Percentiles rank a stretch among this genome's conserved stretches.
These are phyloP conservation scores for Lepiota venenata DNA, from an alignment of 768 basidiomycete species.

Conservation along the genomic window DNA sequence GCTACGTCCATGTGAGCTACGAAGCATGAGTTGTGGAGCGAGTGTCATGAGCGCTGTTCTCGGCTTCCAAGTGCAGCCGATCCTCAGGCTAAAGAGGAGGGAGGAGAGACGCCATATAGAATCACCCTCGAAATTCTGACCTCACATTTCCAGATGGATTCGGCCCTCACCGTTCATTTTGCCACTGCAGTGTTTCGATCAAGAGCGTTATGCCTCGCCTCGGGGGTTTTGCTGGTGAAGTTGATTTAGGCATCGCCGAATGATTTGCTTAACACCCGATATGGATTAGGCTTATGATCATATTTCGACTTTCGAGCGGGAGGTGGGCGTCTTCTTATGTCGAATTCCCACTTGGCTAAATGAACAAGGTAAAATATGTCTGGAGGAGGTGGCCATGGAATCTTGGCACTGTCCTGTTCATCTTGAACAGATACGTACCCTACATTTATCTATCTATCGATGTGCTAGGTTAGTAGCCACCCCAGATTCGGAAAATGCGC, in stretches of 20 bases:
- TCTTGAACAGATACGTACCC: conserved; percentile 5
- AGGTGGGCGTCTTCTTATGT: background rate
- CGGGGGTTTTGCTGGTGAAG: background rate
- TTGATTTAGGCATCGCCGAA: too few relatives aligned
- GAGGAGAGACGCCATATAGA: too few relatives aligned
- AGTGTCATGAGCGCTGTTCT: too few relatives aligned
- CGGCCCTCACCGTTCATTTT: too few relatives aligned
- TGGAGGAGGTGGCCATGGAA: conserved; percentile 9
- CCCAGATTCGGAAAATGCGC: background rate
- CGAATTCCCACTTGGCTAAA: background rate
- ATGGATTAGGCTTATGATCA: background rate
- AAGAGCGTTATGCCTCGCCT: background rate
- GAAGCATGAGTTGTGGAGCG: too few relatives aligned
- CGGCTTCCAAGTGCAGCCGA: too few relatives aligned
- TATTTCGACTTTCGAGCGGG: background rate
- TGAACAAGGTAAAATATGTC: conserved; percentile 22
- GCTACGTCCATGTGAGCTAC: too few relatives aligned
- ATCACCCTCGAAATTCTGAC: too few relatives aligned
- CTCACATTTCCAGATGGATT: too few relatives aligned
- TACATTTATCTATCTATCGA: background rate
- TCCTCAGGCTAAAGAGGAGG: too few relatives aligned
- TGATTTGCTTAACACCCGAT: too few relatives aligned
- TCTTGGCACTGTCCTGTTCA: background rate
- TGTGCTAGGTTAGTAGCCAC: background rate
- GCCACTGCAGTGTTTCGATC: too few relatives aligned